These are phyloP conservation scores for Pythium folliculosum DNA, from an alignment of 352 stramenopile genomes.

Conservation along the genomic window DNA sequence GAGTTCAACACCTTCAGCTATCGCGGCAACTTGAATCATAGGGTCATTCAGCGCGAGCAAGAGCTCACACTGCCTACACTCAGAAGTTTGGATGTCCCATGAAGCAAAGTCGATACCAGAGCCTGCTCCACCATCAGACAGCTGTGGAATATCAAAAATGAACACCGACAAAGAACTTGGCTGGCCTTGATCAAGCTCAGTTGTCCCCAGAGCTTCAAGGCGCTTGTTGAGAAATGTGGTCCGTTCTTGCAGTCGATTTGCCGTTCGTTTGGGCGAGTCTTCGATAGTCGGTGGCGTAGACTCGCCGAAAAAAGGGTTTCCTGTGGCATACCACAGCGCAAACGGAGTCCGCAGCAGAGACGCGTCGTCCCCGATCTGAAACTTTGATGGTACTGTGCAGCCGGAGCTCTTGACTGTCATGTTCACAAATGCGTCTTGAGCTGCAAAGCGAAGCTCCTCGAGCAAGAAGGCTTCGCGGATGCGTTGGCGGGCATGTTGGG, in stretches of 20 bases:
- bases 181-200: neutral
- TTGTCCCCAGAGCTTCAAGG: neutral
- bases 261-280: neutral
- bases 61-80: conserved; percentile 52
- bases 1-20: conserved; percentile 56
- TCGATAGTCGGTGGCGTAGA: neutral
- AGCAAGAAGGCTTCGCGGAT: conserved; percentile 56
- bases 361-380: conserved; percentile 29
- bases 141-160: conserved; percentile 46
- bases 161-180: conserved; percentile 16
- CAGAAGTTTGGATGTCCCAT: conserved; percentile 44
- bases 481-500: conserved; percentile 39
- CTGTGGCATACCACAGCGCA: conserved; percentile 54
- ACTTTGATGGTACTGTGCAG: conserved; percentile 24
- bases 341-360: conserved; percentile 50
- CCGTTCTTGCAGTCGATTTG: conserved; percentile 13
- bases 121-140: neutral
- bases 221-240: conserved; percentile 21
- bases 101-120: neutral
- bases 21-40: conserved; percentile 57
- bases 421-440: conserved; percentile 40
- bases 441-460: conserved; percentile 63
- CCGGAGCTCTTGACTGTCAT: conserved; percentile 40
- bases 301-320: neutral
- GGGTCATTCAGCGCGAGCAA: conserved; percentile 56